Percentiles rank a stretch among this genome's conserved stretches.
phyloP scores from a whole-genome alignment of 345 rosid species.

The Alliaria petiolata region DNA sequence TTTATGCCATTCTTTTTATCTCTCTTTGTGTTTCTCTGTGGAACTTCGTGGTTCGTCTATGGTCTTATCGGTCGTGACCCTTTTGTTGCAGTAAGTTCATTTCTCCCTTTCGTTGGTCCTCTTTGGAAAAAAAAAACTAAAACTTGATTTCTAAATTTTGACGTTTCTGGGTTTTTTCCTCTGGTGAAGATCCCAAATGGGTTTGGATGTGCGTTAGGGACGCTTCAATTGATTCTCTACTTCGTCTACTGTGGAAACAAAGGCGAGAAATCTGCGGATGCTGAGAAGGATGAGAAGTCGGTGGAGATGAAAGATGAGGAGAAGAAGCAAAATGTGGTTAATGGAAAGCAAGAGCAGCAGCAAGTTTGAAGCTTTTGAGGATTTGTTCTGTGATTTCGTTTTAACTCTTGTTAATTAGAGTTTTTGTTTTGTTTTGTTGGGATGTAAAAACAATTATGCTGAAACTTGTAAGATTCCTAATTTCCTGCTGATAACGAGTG shows the following conservation, averaged over 20 bases:
- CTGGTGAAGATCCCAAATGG: slow-evolving; percentile 81
- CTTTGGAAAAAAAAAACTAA: background rate
- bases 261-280: slow-evolving; percentile 26
- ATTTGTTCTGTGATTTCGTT: background rate
- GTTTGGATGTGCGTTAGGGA: slow-evolving; percentile 74
- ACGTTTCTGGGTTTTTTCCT: background rate
- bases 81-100: slow-evolving; percentile 67
- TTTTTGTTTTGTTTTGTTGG: slow-evolving; percentile 8
- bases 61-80: slow-evolving; percentile 87
- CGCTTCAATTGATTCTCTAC: slow-evolving; percentile 72
- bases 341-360: slow-evolving; percentile 34
- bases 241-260: slow-evolving; percentile 63
- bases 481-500: background rate
- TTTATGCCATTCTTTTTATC: slow-evolving; percentile 96
- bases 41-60: slow-evolving; percentile 91
- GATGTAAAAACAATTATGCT: slow-evolving; percentile 3
- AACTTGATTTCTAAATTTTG: background rate
- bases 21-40: slow-evolving; percentile 83
- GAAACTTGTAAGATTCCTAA: slow-evolving; percentile 7
- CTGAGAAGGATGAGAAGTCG: slow-evolving; percentile 23
- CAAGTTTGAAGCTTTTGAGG: slow-evolving; percentile 27
- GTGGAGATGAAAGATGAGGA: slow-evolving; percentile 38
- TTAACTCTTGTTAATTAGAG: slow-evolving; percentile 17
- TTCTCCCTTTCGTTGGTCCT: background rate
- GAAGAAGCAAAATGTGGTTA: slow-evolving; percentile 28